Evolutionary conservation across 1,284 basidiomycete genomes (phyloP), one percentile per base, ranked within the genome.

Genomic region (Ceratobasidium papillatum): DNA sequence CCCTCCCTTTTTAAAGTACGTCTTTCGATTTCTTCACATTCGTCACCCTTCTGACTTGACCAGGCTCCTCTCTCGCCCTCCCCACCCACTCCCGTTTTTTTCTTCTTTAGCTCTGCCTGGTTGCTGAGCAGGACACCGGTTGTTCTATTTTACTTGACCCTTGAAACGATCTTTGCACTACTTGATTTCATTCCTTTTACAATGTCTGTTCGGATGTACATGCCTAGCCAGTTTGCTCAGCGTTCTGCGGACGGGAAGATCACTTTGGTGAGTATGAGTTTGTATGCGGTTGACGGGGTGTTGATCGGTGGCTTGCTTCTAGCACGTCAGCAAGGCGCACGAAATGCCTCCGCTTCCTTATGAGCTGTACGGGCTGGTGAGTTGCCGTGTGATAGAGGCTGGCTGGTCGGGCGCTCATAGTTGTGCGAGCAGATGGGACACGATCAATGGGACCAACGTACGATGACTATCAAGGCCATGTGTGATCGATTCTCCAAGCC

Each of bases 121-220:
- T 56, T 54, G 65, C 65, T 56, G 63, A 68, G 65, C 65, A 38
- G 65, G 27, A 68, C 65, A 68, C 65, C 36, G 65, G 65, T 43
- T 68, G 65, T 54, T 56, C 47, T 56, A 36, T 56, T 43, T 34
- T 3, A 59, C 12, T n/a, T n/a, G 19, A 51, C 49, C 19, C 49
- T 5, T n/a, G 17, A 4, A 51, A 9, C 49, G 7, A n/a, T 51
- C 49, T 9, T 17, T 25, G 5, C 7, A 51, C 17, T 25, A 7
- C 19, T 22, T 4, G 4, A 52, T 22, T 41, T 66, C 34, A 34
- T 30, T 64, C 38, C 27, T 30, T 19, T 51, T 12, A 22, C 47
- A 4, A 68, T 68, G 65, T 56, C 65, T 56, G 11, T 56, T 25
- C 65, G 65, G 36, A 68, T 68, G 65, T 68, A 68, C 51, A 68